Evolutionary conservation across 2,329 filamentous ascomycete species (phyloP).

Genomic region (Hypomyces rosellus): DNA sequence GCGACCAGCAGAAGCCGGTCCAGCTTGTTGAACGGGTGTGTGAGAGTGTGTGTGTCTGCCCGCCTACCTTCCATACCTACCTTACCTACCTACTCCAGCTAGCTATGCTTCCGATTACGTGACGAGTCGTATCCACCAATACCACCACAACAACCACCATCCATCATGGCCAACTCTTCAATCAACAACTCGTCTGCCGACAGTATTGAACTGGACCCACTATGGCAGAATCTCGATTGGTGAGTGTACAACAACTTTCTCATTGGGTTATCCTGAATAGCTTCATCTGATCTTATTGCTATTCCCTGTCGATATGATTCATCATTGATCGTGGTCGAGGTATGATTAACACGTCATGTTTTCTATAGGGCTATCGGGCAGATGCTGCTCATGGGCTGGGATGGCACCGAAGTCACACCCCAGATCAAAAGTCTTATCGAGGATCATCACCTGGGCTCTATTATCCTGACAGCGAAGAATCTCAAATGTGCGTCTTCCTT

Average conservation of each 20-base stretch:
- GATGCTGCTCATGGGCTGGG: conserved; percentile 78
- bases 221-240: conserved; percentile 74
- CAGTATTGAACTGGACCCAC: conserved; percentile 42
- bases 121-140: conserved; percentile 14
- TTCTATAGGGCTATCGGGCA: conserved; percentile 61
- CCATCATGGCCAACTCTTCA: conserved; percentile 20
- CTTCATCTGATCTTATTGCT: not conserved
- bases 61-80: not conserved
- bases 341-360: conserved; percentile 21
- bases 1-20: not conserved
- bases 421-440: conserved; percentile 77
- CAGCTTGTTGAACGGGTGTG: not conserved
- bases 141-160: conserved; percentile 13
- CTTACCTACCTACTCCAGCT: not conserved
- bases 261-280: not conserved
- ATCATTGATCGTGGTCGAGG: conserved; percentile 2
- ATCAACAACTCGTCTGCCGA: conserved; percentile 25
- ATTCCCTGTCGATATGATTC: not conserved
- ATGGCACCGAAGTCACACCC: conserved; percentile 76
- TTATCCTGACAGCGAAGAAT: conserved; percentile 79
- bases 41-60: not conserved
- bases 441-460: conserved; percentile 80
- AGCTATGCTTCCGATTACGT: conserved; percentile 18
- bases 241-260: conserved; percentile 39
- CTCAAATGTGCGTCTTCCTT: conserved; percentile 57